Conservation (phyloP, 1,284 basidiomycete genomes). For the Malassezia obtusa region DNA sequence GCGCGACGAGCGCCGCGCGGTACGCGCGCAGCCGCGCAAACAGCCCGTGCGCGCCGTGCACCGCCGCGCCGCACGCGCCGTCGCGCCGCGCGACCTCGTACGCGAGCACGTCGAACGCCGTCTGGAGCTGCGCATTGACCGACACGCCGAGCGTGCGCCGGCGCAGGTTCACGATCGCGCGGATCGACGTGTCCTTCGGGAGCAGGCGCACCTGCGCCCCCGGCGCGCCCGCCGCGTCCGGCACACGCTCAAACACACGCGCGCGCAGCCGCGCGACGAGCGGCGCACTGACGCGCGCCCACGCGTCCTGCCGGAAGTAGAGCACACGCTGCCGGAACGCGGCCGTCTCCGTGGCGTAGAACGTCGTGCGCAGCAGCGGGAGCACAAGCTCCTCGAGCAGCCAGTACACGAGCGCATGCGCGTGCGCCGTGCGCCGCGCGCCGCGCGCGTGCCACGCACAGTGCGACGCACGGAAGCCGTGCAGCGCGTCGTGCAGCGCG, state of each 20-base stretch:
- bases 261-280: conserved; percentile 64
- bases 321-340: conserved; percentile 74
- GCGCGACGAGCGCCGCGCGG: conserved; percentile 8
- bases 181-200: conserved; percentile 85
- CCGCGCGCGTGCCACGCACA: conserved; percentile 70
- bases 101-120: conserved; percentile 50
- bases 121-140: conserved; percentile 75
- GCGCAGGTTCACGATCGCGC: conserved; percentile 86
- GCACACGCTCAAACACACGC: conserved; percentile 21
- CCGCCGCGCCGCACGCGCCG: conserved; percentile 23
- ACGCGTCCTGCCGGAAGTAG: conserved; percentile 91
- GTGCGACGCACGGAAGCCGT: conserved; percentile 64
- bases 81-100: conserved; percentile 25
- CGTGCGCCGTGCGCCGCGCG: conserved; percentile 62
- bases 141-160: conserved; percentile 57
- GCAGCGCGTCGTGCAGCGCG: conserved; percentile 68
- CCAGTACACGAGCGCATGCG: conserved; percentile 82
- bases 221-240: conserved; percentile 49
- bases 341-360: conserved; percentile 86
- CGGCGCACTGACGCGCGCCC: conserved; percentile 68
- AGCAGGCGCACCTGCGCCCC: conserved; percentile 78
- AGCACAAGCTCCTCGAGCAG: conserved; percentile 77
- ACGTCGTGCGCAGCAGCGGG: conserved; percentile 74
- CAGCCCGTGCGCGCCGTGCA: conserved; percentile 50
- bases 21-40: conserved; percentile 20